A percentile compares a stretch with the other conserved stretches of the same genome.
Evolutionary conservation across 2,329 filamentous ascomycete species (phyloP).

Genomic region (Dryadomyces sulphureus): DNA sequence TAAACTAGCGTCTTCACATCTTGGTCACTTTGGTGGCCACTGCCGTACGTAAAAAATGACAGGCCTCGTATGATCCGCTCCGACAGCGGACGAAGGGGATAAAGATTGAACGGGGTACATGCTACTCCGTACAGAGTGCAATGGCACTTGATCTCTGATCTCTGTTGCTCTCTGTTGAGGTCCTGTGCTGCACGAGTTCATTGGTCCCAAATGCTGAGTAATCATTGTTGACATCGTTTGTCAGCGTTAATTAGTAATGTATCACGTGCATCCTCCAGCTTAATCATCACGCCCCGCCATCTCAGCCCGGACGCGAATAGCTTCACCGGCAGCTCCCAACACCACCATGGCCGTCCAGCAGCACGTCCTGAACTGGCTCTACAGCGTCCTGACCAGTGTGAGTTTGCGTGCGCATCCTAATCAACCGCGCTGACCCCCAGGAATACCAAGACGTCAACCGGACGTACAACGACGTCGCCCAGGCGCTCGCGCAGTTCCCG

Average conservation of each 20-base stretch:
- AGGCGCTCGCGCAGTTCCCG: slow-evolving; percentile 63
- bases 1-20: not conserved
- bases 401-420: slow-evolving; percentile 7
- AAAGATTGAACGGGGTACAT: too few relatives aligned
- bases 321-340: not conserved
- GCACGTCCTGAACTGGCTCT: slow-evolving; percentile 87
- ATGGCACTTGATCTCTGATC: not conserved
- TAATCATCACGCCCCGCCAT: too few relatives aligned
- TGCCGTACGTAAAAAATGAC: not conserved
- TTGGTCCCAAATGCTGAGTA: not conserved
- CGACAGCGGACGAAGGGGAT: too few relatives aligned
- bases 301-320: too few relatives aligned
- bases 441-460: slow-evolving; percentile 90
- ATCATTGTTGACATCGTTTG: too few relatives aligned
- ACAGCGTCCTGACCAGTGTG: slow-evolving; percentile 74
- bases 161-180: not conserved
- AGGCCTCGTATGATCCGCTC: not conserved
- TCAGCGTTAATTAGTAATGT: too few relatives aligned
- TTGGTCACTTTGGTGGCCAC: too few relatives aligned
- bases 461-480: slow-evolving; percentile 82
- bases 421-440: slow-evolving; percentile 25
- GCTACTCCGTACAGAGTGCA: too few relatives aligned
- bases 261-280: too few relatives aligned
- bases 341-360: slow-evolving; percentile 59
- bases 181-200: not conserved